phyloP scores from a whole-genome alignment of 108 stramenopile species.

The Aurantiochytrium sp. region DNA sequence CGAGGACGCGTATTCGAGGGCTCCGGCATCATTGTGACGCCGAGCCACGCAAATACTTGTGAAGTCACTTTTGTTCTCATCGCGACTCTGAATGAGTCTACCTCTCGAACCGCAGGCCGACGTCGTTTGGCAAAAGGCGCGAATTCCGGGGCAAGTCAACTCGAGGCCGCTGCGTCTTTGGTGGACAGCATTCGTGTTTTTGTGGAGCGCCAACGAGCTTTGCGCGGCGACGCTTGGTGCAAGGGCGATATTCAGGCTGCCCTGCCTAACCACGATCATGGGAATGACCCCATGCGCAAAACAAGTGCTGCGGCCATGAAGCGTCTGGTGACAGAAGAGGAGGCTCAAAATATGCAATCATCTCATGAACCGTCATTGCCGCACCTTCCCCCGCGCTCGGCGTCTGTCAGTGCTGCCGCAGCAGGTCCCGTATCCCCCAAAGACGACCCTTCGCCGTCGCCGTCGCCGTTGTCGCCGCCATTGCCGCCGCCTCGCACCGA shows the following conservation, averaged over 20 bases:
- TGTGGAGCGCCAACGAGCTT: background rate
- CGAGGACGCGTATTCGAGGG: background rate
- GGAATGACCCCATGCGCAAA: background rate
- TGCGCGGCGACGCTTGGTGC: background rate
- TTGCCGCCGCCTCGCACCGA: no score
- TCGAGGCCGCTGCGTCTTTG: background rate
- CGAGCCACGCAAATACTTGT: background rate
- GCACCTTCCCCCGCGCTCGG: background rate
- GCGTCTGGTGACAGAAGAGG: background rate
- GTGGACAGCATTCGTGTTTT: constrained; percentile 16
- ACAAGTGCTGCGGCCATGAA: background rate
- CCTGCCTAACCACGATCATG: background rate
- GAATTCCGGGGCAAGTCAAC: background rate
- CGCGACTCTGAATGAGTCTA: background rate
- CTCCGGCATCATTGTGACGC: background rate
- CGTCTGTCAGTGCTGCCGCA: background rate
- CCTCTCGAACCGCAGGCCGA: background rate
- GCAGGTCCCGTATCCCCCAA: no score
- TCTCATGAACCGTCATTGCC: background rate
- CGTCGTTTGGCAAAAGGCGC: background rate
- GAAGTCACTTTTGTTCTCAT: background rate
- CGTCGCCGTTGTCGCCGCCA: no score
- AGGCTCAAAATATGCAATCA: background rate
- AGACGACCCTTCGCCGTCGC: no score
- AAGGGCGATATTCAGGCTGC: background rate